These are phyloP conservation scores for Pleurotus ostreatus DNA, from an alignment of 768 basidiomycete species.

Conservation along the genomic window DNA sequence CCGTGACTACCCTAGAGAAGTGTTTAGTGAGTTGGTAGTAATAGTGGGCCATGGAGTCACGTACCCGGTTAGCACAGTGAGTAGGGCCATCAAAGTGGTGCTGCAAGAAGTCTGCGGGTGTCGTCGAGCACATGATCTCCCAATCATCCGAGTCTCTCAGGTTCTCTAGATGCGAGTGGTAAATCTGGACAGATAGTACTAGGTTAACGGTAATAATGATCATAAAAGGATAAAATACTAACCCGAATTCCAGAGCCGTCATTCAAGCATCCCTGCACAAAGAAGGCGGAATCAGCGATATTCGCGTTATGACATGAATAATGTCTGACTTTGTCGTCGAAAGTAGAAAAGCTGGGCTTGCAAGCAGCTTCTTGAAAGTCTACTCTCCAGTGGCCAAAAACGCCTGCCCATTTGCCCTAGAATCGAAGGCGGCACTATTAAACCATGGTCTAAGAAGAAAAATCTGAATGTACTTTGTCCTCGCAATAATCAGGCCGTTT, in stretches of 20 bases:
- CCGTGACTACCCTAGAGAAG: conserved; percentile 13
- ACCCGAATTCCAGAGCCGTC: background rate
- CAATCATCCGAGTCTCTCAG: conserved; percentile 23
- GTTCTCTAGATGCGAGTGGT: conserved; percentile 25
- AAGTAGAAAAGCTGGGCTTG: background rate
- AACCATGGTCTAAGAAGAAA: background rate
- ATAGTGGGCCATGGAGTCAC: conserved; percentile 6
- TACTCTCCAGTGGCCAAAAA: background rate
- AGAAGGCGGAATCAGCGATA: background rate
- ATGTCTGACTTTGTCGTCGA: background rate
- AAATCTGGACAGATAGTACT: conserved; percentile 13
- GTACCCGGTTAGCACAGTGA: conserved; percentile 18
- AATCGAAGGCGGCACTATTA: no score
- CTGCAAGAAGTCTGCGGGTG: conserved; percentile 20
- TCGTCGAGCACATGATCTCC: conserved; percentile 28
- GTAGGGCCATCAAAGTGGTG: conserved; percentile 20
- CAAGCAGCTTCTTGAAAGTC: background rate
- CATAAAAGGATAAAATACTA: background rate
- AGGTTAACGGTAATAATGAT: background rate
- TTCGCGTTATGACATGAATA: no score
- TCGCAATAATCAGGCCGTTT: background rate
- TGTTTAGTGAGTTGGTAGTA: background rate
- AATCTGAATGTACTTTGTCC: background rate
- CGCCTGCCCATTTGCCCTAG: background rate
- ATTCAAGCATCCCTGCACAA: background rate